Conservation (phyloP, 1,284 basidiomycete genomes). For the Ganoderma multipileum region DNA sequence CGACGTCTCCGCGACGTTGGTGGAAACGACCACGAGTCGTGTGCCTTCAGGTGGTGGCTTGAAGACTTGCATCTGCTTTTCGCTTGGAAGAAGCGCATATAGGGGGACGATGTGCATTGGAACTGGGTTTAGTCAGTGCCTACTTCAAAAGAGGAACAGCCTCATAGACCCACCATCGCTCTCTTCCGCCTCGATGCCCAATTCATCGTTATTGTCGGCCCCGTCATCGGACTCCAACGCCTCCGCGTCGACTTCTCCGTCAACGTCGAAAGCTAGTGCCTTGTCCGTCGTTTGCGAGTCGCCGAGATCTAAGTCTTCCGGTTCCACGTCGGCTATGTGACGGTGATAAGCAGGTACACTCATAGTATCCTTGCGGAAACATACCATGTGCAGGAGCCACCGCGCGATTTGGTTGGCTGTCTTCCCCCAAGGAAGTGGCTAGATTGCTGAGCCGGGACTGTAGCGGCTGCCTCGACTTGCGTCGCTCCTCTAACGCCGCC, state of each 20-base stretch:
- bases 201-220: constrained; percentile 55
- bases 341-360: background rate
- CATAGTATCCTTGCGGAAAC: background rate
- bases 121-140: constrained; percentile 41
- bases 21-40: constrained; percentile 77
- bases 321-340: constrained; percentile 67
- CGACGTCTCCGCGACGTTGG: constrained; percentile 84
- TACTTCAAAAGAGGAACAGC: constrained; percentile 1
- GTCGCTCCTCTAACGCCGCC: constrained; percentile 64
- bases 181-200: constrained; percentile 64
- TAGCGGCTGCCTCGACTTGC: constrained; percentile 45
- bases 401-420: constrained; percentile 26
- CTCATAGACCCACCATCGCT: constrained; percentile 57
- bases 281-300: constrained; percentile 42
- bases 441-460: constrained; percentile 28
- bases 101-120: constrained; percentile 79
- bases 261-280: constrained; percentile 63
- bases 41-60: constrained; percentile 65
- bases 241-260: constrained; percentile 59
- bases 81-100: constrained; percentile 75
- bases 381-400: constrained; percentile 60
- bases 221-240: constrained; percentile 53
- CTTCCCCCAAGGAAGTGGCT: constrained; percentile 17
- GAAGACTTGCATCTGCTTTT: constrained; percentile 81
- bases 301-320: constrained; percentile 85